Base-by-base conservation (phyloP, 768 basidiomycete genomes). In the Termitomyces sp. region DNA sequence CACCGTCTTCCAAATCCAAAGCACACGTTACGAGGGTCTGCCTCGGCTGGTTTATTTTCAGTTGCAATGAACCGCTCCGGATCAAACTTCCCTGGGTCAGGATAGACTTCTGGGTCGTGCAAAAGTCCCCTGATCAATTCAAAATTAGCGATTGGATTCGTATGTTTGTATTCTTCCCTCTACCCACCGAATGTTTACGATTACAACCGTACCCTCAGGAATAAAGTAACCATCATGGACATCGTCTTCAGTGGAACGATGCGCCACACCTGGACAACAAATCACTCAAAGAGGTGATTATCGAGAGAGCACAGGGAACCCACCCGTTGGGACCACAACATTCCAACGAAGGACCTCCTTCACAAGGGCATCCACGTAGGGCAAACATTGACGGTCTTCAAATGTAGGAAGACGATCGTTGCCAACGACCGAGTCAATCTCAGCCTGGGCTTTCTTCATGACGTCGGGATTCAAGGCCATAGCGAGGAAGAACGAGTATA, bases 331-430 rank as follows among this genome's bases (percentile, higher is more conserved):
- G 18, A 69, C 69, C 25, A 80, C 76, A 10, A 73, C 65, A 55
- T 80, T 73, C 76, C 79, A 81, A 13, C 78, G 77, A 18, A 74
- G 64, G 27, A 84, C 77, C 66, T 88, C 85, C 58, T 82, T 82
- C 0, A 71, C 67, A 13, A 88, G 71, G 2, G 85, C 85, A 54
- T 84, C 77, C 47, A 82, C 59, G 61, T 84, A 87, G 3, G 85
- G 85, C 29, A 86, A 70, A 11, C 74, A 64, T 22, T 75, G 70
- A 18, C 83, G 80, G 66, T 86, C 85, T 47, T 73, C 66, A 66
- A 82, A 81, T 11, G 74, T 78, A 56, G 85, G 85, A 20, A 86
- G 76, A 54, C 84, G 76, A 60, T 83, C 81, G 29, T 29, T 29
- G 29, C 29, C 29, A 29, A 29, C 29, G 29, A 29, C 29, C 9